Evolutionary conservation across 495 filamentous ascomycete genomes (phyloP).

Genomic region (Neurospora sp.): DNA sequence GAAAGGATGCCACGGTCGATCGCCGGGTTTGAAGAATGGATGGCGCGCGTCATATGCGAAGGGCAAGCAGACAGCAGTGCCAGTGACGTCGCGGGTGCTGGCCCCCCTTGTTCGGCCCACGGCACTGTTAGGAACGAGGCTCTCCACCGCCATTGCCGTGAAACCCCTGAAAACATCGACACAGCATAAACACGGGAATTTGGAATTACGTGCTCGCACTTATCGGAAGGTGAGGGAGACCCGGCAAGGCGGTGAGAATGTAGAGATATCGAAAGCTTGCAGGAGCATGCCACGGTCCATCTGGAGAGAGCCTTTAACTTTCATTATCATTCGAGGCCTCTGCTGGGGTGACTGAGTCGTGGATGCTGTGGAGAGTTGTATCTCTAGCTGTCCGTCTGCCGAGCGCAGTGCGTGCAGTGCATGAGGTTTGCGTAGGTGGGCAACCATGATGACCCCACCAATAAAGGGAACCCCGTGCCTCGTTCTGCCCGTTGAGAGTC

Average conservation of each 20-base stretch:
- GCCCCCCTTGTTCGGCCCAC: not conserved
- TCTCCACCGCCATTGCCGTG: conserved; percentile 8
- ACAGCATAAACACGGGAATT: not conserved
- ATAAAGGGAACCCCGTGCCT: not conserved
- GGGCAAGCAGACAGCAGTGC: not conserved
- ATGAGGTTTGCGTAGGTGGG: not conserved
- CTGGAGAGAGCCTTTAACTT: not conserved
- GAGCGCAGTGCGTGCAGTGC: not conserved
- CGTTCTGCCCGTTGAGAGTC: not conserved
- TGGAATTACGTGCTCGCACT: not conserved
- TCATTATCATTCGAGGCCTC: not conserved
- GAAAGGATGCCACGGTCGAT: not conserved
- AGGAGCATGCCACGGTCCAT: not conserved
- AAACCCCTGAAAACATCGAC: not conserved
- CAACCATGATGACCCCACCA: not conserved
- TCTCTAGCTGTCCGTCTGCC: not conserved
- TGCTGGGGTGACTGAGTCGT: not conserved
- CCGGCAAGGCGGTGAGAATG: not conserved
- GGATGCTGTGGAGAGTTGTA: not conserved
- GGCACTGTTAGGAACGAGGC: conserved; percentile 6
- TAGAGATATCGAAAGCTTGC: not conserved
- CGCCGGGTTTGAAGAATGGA: not conserved
- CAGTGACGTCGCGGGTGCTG: not conserved
- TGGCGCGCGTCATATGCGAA: not conserved
- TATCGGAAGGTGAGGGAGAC: not conserved